These are phyloP conservation scores for Neonectria ditissima DNA, from an alignment of 2,329 filamentous ascomycete species.

Conservation along the genomic window DNA sequence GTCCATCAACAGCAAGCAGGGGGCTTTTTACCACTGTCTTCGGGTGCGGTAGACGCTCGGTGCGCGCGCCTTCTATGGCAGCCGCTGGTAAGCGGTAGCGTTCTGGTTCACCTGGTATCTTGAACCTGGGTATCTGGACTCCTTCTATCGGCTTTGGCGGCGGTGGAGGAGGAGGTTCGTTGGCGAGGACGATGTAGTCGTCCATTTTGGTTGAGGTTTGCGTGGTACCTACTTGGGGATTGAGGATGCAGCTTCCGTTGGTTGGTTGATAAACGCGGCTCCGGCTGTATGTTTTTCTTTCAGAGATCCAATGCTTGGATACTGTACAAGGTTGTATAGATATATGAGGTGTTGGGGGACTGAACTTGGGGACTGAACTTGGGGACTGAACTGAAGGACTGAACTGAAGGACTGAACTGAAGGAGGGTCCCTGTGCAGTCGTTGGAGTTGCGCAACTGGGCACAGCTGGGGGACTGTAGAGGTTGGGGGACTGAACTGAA, in stretches of 20 bases:
- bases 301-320: no score
- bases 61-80: not conserved
- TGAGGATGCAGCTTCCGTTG: not conserved
- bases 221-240: no score
- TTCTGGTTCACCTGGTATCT: not conserved
- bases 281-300: no score
- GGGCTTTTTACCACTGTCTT: not conserved
- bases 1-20: not conserved
- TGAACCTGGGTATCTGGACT: not conserved
- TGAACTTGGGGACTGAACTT: no score
- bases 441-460: no score
- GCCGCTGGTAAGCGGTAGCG: not conserved
- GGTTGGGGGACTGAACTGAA: no score
- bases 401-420: no score
- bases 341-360: no score
- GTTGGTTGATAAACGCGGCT: not conserved
- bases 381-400: no score
- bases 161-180: not conserved
- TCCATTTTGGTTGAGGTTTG: not conserved
- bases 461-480: no score
- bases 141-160: not conserved
- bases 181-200: not conserved
- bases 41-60: not conserved
- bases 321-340: no score
- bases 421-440: no score